These are phyloP conservation scores for Glaciozyma antarctica DNA, from an alignment of 768 basidiomycete species.

Conservation along the genomic window DNA sequence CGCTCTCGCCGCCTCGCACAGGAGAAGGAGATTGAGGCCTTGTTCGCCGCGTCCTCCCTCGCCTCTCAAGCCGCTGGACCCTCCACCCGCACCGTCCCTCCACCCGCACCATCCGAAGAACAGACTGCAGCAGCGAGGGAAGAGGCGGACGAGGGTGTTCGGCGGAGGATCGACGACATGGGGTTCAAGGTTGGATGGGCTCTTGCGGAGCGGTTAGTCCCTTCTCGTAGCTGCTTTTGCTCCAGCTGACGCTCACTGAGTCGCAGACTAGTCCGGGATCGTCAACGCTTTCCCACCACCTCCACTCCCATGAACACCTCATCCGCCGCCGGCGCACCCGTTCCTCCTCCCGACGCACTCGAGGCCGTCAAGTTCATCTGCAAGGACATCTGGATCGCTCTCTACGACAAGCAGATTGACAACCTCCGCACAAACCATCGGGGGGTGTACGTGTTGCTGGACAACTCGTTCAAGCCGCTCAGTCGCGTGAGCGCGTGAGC, in stretches of 20 bases:
- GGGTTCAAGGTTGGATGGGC: slow-evolving; percentile 31
- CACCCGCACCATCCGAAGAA: background rate
- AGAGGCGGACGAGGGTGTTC: slow-evolving; percentile 8
- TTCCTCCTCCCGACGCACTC: slow-evolving; percentile 18
- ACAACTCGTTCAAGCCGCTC: slow-evolving; percentile 24
- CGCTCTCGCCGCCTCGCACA: background rate
- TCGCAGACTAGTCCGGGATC: slow-evolving; percentile 22
- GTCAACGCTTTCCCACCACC: slow-evolving; percentile 22
- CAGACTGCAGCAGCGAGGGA: background rate
- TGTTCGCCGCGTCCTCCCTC: slow-evolving; percentile 9
- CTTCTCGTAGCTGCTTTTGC: background rate
- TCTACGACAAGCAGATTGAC: slow-evolving; percentile 36
- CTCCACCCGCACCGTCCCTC: background rate
- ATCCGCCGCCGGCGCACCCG: background rate
- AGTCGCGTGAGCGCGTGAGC: slow-evolving; percentile 7
- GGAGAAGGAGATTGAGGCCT: slow-evolving; percentile 8
- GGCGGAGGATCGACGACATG: slow-evolving; percentile 18
- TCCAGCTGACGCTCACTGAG: background rate
- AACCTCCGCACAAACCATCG: slow-evolving; percentile 36
- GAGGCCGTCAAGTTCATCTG: slow-evolving; percentile 36
- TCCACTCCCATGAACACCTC: slow-evolving; percentile 1
- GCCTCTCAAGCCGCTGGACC: background rate
- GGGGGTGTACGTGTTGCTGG: slow-evolving; percentile 34
- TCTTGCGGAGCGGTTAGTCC: slow-evolving; percentile 26
- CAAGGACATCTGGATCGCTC: slow-evolving; percentile 32